Conservation (phyloP, 2,329 filamentous ascomycete species). For the Cercospora citrullina region DNA sequence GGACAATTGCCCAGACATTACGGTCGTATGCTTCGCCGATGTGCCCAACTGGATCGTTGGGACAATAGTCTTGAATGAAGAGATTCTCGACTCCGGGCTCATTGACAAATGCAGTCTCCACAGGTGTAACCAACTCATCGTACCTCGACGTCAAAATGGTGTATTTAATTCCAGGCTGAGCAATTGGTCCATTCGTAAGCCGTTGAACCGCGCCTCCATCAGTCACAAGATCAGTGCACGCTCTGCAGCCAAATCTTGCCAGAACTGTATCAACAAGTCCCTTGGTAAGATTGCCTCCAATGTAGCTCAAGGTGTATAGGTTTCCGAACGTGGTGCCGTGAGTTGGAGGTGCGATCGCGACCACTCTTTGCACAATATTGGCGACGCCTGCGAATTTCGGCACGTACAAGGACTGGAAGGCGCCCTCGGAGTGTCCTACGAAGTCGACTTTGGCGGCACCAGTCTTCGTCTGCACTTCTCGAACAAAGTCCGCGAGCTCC, state of each 20-base stretch:
- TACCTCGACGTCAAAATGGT: conserved; percentile 27
- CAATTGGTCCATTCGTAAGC: conserved; percentile 26
- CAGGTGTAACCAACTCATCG: conserved; percentile 32
- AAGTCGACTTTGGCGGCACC: conserved; percentile 27
- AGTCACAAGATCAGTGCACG: conserved; percentile 27
- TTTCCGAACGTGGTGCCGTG: conserved; percentile 29
- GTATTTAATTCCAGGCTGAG: conserved; percentile 25
- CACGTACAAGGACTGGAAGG: conserved; percentile 30
- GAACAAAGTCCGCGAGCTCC: conserved; percentile 28
- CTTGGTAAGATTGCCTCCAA: conserved; percentile 26
- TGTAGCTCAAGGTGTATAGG: conserved; percentile 26
- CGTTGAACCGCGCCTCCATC: conserved; percentile 21
- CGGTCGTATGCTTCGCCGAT: conserved; percentile 31
- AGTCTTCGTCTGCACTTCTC: conserved; percentile 22
- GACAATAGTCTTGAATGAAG: conserved; percentile 31
- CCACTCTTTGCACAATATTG: conserved; percentile 24
- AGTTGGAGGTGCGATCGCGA: conserved; percentile 31
- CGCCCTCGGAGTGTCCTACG: conserved; percentile 31
- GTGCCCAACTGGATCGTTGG: conserved; percentile 28
- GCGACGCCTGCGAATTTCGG: conserved; percentile 27
- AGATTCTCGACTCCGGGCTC: conserved; percentile 29
- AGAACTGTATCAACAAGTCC: conserved; percentile 18
- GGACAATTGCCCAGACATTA: conserved; percentile 30
- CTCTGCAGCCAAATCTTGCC: conserved; percentile 24
- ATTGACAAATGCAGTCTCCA: conserved; percentile 26